Evolutionary conservation across 2,329 filamentous ascomycete species (phyloP), one percentile per base, ranked within the genome.

Genomic region (Aureobasidium sp.): DNA sequence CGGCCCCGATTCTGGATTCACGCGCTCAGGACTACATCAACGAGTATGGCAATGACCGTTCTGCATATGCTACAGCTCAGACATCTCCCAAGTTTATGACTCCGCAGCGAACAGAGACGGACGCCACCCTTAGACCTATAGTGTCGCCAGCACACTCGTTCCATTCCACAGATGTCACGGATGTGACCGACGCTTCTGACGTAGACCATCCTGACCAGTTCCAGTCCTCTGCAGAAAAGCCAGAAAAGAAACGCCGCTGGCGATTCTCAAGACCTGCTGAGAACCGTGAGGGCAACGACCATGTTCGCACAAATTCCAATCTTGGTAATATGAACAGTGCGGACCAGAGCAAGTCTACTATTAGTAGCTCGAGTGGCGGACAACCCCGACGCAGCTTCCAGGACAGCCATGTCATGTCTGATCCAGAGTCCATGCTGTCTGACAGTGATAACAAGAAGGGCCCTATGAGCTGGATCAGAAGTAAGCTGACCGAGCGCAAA

Each of bases 171-270:
- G 85, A 82, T 2, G 79, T 85, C 66, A 94, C 93, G 27, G 91
- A 95, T 66, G 85, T 87, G 24, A 96, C 91, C 0, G 91, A 96
- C 70, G 71, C 86, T 33, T 91, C 96, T 65, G 85, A 88, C 64
- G 73, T 81, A 11, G 89, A 91, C 33, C 88, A 88, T 64, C 73
- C 81, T 11, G 89, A 91, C 31, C 88, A 91, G 35, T 67, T 74
- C 0, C 68, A 70, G 7, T 65, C 67, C 37, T 69, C 72, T 22
- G 71, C 68, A 47, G 78, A 84, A 15, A 85, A 88, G 59, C 86
- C 82, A 67, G 85, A 89, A 59, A 89, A 86, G 73, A 88, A 87
- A 69, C 84, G 82, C 62, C 85, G 88, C 78, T 90, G 91, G 78
- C 80, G 91, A 58, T 88, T 90, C 19, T 86, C 86, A 22, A 65